phyloP scores from a whole-genome alignment of 495 filamentous ascomycete species.

The Penicilliopsis zonata region DNA sequence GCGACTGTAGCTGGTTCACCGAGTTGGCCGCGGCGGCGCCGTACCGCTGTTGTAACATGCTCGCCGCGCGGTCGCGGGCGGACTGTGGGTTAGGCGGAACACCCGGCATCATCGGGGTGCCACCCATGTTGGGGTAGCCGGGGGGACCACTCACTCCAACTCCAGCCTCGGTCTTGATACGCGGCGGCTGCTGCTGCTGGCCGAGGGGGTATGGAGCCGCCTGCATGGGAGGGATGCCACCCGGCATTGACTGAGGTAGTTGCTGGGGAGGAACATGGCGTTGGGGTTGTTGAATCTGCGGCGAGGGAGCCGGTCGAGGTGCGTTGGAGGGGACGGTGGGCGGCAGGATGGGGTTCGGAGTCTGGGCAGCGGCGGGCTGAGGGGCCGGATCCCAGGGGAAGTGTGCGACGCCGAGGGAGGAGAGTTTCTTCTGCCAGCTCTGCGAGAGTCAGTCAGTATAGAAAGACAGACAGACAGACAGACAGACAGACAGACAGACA shows the following conservation, averaged over 20 bases:
- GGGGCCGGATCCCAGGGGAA: conserved; percentile 90
- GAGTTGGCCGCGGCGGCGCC: conserved; percentile 58
- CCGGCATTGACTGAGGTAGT: conserved; percentile 20
- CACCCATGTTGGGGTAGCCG: conserved; percentile 25
- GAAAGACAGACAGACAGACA: conserved; percentile 2
- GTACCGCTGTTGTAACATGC: conserved; percentile 56
- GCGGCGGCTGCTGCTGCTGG: conserved; percentile 30
- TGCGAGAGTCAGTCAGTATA: conserved; percentile 25
- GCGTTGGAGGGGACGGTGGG: conserved; percentile 49
- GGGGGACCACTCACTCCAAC: conserved; percentile 38
- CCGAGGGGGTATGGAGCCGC: conserved; percentile 9
- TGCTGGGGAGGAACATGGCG: conserved; percentile 23
- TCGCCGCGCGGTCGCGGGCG: conserved; percentile 55
- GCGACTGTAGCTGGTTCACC: conserved; percentile 51
- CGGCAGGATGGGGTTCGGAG: conserved; percentile 24
- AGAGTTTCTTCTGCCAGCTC: conserved; percentile 89
- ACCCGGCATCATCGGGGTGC: conserved; percentile 20
- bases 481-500: conserved; percentile 6
- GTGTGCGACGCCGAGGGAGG: conserved; percentile 63
- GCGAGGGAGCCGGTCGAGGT: conserved; percentile 22
- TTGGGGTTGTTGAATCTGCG: conserved; percentile 9
- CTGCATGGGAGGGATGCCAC: conserved; percentile 9
- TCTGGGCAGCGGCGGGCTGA: conserved; percentile 27
- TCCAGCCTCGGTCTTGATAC: conserved; percentile 70
- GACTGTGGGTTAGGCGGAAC: conserved; percentile 31